These are phyloP conservation scores for Patellaria atrata DNA, from an alignment of 495 filamentous ascomycete genomes.

Conservation along the genomic window DNA sequence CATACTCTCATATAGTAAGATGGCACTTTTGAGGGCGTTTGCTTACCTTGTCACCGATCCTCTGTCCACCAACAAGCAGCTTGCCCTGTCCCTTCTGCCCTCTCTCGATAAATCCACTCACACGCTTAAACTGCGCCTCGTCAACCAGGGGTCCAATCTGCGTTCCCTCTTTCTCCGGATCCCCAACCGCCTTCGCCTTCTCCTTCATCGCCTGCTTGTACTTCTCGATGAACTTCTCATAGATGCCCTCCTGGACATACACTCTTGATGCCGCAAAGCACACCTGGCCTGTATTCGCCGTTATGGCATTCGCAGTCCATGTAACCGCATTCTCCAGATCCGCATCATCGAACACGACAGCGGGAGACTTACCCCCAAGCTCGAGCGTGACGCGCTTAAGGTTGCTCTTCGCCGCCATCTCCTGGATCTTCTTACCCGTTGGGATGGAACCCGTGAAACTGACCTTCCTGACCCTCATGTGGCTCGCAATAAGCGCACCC, in stretches of 20 bases:
- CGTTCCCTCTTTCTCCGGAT: conserved; percentile 17
- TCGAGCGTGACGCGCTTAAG: conserved; percentile 37
- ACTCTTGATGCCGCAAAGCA: conserved; percentile 38
- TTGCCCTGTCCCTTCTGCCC: conserved; percentile 16
- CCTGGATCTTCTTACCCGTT: conserved; percentile 23
- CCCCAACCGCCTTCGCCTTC: conserved; percentile 21
- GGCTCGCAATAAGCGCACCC: conserved; percentile 27
- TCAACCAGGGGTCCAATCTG: conserved; percentile 22
- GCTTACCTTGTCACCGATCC: conserved; percentile 13
- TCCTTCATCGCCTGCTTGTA: conserved; percentile 23
- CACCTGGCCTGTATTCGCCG: conserved; percentile 37
- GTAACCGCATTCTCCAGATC: conserved; percentile 31
- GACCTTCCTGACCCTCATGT: conserved; percentile 26
- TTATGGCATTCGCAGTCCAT: conserved; percentile 32
- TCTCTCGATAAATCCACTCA: conserved; percentile 20
- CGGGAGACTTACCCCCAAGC: conserved; percentile 33
- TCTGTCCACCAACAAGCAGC: conserved; percentile 14
- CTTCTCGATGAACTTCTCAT: conserved; percentile 36
- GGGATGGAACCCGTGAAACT: conserved; percentile 21
- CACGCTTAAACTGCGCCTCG: conserved; percentile 23
- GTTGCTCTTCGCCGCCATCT: conserved; percentile 31
- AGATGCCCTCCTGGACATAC: conserved; percentile 41
- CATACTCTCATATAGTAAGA: background rate
- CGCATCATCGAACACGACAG: conserved; percentile 33
- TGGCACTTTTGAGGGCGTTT: no score